These are phyloP conservation scores for rapeseed (Brassica napus) DNA, from an alignment of 345 rosid species.

Conservation along the genomic window Da-Ae NC_063447.1:47483501-47484000, in stretches of 20 bases:
- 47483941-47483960: slow-evolving; percentile 18
- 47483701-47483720: neutral
- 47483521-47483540: neutral
- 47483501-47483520: slow-evolving; percentile 22
- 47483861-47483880: slow-evolving; percentile 63
- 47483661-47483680: neutral
- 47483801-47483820: neutral
- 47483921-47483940: slow-evolving; percentile 31
- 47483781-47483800: neutral
- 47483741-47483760: neutral
- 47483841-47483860: slow-evolving; percentile 73
- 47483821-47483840: slow-evolving; percentile 53
- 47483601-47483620: neutral
- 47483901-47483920: slow-evolving; percentile 39
- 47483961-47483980: neutral
- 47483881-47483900: slow-evolving; percentile 6
- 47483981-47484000: neutral
- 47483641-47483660: neutral
- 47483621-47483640: too few species aligned
- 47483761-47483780: too few species aligned
- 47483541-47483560: neutral
- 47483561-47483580: neutral
- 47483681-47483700: neutral
- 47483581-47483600: slow-evolving; percentile 1
- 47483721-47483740: neutral